Evolutionary conservation across 495 filamentous ascomycete genomes (phyloP), one percentile per base, ranked within the genome.

Genomic region (Penicillium robsamsonii): DNA sequence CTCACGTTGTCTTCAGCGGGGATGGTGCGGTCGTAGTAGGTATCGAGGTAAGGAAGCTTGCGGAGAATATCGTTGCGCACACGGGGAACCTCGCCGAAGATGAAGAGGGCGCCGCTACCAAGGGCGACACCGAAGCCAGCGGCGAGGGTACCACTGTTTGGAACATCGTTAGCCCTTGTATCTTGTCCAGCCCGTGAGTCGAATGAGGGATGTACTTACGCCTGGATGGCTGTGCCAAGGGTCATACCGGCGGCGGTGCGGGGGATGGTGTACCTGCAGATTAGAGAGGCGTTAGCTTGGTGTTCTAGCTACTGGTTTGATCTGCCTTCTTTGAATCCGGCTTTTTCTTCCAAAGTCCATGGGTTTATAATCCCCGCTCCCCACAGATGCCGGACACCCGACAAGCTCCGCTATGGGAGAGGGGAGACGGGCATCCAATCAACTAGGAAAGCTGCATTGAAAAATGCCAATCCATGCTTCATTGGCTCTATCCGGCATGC

Each of bases 71-170:
- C 87, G 57, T 73, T 80, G 65, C 81, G 72, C 41, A 90, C 84
- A 65, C 81, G 79, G 49, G 87, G 87, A 38, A 90, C 77, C 50
- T 87, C 87, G 51, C 83, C 79, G 73, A 90, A 82, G 80, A 88
- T 85, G 75, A 84, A 87, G 59, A 90, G 67, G n/a, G 80, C 83
- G 68, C 83, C 83, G 64, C 84, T 67, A 60, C 81, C 85, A 40
- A 79, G 81, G 43, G 79, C 75, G 57, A 78, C 80, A 59, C 84
- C 86, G 70, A 89, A 88, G 31, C 71, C 74, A 52, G 63, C 81
- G 17, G 77, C 76, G 22, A 82, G 79, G 31, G 69, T 59, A 53
- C 77, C 84, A 57, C 85, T 88, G 41, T 71, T 9, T 17, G 24
- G 41, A 38, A 15, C 25, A 33, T 70, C 30, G 60, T 57, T 29